Percentiles rank a stretch among this genome's conserved stretches.
phyloP scores from a whole-genome alignment of 495 filamentous ascomycete species.

The Amniculicola lignicola region DNA sequence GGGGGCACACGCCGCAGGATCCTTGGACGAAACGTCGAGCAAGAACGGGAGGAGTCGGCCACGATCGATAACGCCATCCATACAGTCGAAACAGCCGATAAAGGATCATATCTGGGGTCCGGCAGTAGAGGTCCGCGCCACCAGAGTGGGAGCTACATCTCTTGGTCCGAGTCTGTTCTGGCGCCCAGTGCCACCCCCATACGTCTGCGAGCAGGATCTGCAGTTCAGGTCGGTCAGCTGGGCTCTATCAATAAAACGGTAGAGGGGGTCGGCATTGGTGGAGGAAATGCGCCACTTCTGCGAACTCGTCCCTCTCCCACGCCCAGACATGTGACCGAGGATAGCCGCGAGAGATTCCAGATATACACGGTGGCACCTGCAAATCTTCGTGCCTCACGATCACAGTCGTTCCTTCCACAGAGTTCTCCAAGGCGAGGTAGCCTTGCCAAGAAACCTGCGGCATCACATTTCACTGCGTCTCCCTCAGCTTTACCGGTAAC shows the following conservation, averaged over 20 bases:
- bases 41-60: slow-evolving; percentile 11
- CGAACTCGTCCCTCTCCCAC: background rate
- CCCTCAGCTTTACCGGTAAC: too few species aligned
- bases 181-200: slow-evolving; percentile 12
- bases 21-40: slow-evolving; percentile 5
- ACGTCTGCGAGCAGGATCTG: slow-evolving; percentile 11
- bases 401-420: slow-evolving; percentile 11
- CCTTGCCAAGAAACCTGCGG: too few species aligned
- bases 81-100: slow-evolving; percentile 39
- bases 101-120: slow-evolving; percentile 37
- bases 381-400: slow-evolving; percentile 19
- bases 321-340: slow-evolving; percentile 6
- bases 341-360: slow-evolving; percentile 13
- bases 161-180: slow-evolving; percentile 39
- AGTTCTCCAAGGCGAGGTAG: too few species aligned
- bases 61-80: slow-evolving; percentile 24
- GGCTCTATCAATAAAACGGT: background rate
- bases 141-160: slow-evolving; percentile 30
- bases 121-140: slow-evolving; percentile 33
- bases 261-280: background rate
- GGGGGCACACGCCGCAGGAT: background rate
- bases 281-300: slow-evolving; percentile 9
- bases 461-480: too few species aligned
- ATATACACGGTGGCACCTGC: slow-evolving; percentile 16
- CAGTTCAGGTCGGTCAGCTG: slow-evolving; percentile 28